Percentiles rank a stretch among this genome's conserved stretches.
These are phyloP conservation scores for California macrophylla DNA, from an alignment of 441 rosid genomes.

Conservation along the genomic window DNA sequence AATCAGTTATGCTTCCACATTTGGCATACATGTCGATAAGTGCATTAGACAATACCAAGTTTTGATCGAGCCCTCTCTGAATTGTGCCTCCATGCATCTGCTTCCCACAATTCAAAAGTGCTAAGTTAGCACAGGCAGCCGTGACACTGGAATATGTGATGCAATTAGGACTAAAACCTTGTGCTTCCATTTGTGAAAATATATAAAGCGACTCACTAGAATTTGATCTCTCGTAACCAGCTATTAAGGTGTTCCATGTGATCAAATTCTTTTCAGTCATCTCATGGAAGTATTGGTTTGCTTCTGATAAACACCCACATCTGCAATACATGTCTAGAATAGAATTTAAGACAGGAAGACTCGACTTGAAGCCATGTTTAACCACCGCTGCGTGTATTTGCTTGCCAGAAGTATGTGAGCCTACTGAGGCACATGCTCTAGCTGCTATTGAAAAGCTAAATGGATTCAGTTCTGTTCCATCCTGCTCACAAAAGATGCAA, in stretches of 20 bases:
- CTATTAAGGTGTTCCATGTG: constrained; percentile 75
- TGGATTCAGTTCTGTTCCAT: constrained; percentile 49
- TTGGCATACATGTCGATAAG: constrained; percentile 88
- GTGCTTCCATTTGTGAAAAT: constrained; percentile 51
- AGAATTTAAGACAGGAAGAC: constrained; percentile 79
- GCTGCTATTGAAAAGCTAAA: constrained; percentile 67
- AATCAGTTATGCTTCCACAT: constrained; percentile 61
- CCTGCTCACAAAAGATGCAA: constrained; percentile 35
- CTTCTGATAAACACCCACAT: constrained; percentile 53
- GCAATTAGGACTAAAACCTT: constrained; percentile 61
- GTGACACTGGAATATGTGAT: constrained; percentile 63
- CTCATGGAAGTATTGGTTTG: constrained; percentile 51
- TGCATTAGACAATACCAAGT: constrained; percentile 58
- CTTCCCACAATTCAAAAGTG: constrained; percentile 57
- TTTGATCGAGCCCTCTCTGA: constrained; percentile 46
- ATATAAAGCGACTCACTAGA: constrained; percentile 47
- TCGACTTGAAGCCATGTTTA: constrained; percentile 55
- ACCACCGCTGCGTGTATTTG: constrained; percentile 52
- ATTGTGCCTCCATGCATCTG: constrained; percentile 69
- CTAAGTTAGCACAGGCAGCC: constrained; percentile 74
- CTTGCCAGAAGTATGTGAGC: constrained; percentile 44
- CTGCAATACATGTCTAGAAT: constrained; percentile 79
- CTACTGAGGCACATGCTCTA: constrained; percentile 70
- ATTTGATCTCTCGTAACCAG: constrained; percentile 60
- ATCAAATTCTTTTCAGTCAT: constrained; percentile 60